These are phyloP conservation scores for Selaginella tamariscina DNA, from an alignment of 75 land plant species.

Conservation along the genomic window DNA sequence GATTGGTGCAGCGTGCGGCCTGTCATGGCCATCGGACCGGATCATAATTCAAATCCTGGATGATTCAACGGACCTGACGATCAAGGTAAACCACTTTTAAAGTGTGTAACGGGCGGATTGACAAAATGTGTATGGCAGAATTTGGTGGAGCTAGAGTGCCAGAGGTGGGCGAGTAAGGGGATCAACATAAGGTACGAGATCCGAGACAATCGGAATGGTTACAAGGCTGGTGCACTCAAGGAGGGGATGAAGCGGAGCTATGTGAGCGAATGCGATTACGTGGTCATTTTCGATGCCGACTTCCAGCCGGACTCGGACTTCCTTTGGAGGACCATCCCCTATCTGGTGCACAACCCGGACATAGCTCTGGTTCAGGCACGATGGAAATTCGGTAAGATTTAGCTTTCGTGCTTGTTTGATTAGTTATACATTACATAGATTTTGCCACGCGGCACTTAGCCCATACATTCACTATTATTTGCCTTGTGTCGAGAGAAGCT, in stretches of 20 bases:
- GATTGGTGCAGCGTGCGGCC: constrained; percentile 75
- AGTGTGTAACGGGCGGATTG: neutral
- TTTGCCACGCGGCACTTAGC: no score
- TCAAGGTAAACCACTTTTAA: constrained; percentile 34
- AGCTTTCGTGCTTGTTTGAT: neutral
- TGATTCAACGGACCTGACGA: constrained; percentile 63
- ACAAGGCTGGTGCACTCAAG: constrained; percentile 69
- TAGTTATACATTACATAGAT: no score
- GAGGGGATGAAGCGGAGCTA: constrained; percentile 57
- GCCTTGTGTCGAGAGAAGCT: no score
- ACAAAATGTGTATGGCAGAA: constrained; percentile 25
- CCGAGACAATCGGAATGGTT: constrained; percentile 55
- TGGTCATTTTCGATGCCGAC: constrained; percentile 50
- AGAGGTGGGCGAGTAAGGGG: constrained; percentile 61
- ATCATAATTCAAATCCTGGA: constrained; percentile 71
- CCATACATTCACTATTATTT: no score
- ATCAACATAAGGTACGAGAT: constrained; percentile 66
- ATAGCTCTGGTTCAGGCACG: constrained; percentile 56
- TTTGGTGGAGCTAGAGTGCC: constrained; percentile 51
- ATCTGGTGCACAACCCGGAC: constrained; percentile 52
- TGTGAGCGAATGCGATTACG: constrained; percentile 40
- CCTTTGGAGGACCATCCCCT: constrained; percentile 42
- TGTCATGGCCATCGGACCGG: constrained; percentile 70
- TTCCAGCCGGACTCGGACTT: constrained; percentile 54
- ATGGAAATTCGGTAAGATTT: constrained; percentile 64